A percentile compares a stretch with the other conserved stretches of the same genome.
These are phyloP conservation scores for Cutaneotrichosporon sp. DNA, from an alignment of 1,284 basidiomycete genomes.

Conservation along the genomic window DNA sequence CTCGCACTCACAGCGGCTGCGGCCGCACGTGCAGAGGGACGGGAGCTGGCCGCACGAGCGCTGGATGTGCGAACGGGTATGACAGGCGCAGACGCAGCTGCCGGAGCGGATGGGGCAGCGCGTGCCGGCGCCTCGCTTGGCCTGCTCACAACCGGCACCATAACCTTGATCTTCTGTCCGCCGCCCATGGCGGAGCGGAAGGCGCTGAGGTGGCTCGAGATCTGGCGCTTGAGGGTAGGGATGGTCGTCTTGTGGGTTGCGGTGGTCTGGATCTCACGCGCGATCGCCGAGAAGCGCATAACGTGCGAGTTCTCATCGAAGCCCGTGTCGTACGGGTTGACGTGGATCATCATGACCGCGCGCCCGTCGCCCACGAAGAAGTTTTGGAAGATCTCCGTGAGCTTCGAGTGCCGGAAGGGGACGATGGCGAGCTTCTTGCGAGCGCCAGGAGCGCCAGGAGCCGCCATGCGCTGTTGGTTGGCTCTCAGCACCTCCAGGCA, in stretches of 20 bases:
- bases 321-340: conserved; percentile 96
- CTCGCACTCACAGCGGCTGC: neutral
- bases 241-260: conserved; percentile 55
- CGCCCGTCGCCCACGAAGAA: conserved; percentile 93
- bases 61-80: neutral
- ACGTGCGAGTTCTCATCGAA: conserved; percentile 98
- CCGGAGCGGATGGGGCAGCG: neutral
- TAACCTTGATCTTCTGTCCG: conserved; percentile 46
- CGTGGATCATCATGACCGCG: conserved; percentile 97
- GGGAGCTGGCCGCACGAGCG: neutral
- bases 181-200: conserved; percentile 48
- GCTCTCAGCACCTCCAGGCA: conserved; percentile 92
- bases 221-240: conserved; percentile 47
- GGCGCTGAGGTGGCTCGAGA: conserved; percentile 46
- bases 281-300: conserved; percentile 97
- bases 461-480: conserved; percentile 79
- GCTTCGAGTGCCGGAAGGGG: conserved; percentile 92
- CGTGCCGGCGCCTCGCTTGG: conserved; percentile 42
- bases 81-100: neutral
- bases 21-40: neutral
- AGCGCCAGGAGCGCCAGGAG: conserved; percentile 29
- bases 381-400: conserved; percentile 95
- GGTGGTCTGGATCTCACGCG: conserved; percentile 82
- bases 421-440: conserved; percentile 66
- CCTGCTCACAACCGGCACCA: conserved; percentile 49